Conservation (phyloP, 208 protist species). For the Trichomonas tenax region DNA sequence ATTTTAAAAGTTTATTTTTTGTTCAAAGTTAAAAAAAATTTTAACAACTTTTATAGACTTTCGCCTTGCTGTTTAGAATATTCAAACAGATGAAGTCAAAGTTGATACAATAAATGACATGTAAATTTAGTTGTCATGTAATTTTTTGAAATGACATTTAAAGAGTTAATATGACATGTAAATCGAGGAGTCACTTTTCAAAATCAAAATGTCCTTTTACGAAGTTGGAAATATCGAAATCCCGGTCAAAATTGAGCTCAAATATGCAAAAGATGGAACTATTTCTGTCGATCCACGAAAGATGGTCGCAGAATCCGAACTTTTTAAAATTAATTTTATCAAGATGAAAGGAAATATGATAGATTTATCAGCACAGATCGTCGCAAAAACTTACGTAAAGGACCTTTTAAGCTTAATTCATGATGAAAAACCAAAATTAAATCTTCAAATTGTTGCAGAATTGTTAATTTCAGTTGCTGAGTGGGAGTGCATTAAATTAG, state of each 20-base stretch:
- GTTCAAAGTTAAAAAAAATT: too few species aligned
- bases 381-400: background rate
- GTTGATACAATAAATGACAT: too few species aligned
- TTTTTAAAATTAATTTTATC: background rate
- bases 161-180: too few species aligned
- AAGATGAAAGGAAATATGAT: background rate
- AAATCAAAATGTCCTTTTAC: background rate
- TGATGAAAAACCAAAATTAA: background rate
- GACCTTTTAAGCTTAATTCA: background rate
- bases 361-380: background rate
- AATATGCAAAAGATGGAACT: background rate
- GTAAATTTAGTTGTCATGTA: too few species aligned
- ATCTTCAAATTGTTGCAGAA: background rate
- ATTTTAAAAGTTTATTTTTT: too few species aligned
- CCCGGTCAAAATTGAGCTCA: background rate
- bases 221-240: background rate
- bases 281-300: background rate
- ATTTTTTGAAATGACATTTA: too few species aligned
- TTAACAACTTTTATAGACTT: too few species aligned
- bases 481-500: background rate
- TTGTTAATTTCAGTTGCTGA: background rate
- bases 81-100: too few species aligned
- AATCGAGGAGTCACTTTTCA: too few species aligned
- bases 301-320: background rate
- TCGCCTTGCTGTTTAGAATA: too few species aligned